Evolutionary conservation across 805 yeast genomes (phyloP).

Genomic region (Kuraishia piskuri): DNA sequence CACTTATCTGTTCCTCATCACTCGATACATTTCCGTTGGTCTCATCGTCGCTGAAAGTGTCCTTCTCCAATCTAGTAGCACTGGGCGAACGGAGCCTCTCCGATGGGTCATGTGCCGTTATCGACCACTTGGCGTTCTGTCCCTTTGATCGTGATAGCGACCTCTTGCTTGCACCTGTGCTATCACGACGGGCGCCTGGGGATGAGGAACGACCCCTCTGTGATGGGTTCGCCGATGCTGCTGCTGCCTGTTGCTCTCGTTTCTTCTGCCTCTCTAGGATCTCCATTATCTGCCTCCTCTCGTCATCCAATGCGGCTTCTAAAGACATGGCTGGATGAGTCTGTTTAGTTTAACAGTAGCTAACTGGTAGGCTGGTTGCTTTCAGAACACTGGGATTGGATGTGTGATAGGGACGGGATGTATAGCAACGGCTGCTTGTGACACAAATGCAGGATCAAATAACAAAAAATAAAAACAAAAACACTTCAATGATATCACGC

Average conservation of each 20-base stretch:
- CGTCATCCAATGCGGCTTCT: constrained; percentile 25
- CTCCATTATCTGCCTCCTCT: constrained; percentile 20
- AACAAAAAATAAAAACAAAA: neutral
- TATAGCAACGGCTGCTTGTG: neutral
- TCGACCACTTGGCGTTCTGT: constrained; percentile 42
- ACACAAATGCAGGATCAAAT: neutral
- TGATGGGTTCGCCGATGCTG: constrained; percentile 8
- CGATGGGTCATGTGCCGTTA: constrained; percentile 67
- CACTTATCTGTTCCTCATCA: constrained; percentile 56
- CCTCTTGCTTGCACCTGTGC: constrained; percentile 13
- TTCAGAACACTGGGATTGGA: neutral
- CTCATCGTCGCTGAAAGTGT: constrained; percentile 8
- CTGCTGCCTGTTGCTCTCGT: constrained; percentile 13
- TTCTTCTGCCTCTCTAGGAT: constrained; percentile 19
- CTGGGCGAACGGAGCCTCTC: constrained; percentile 36
- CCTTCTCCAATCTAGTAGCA: constrained; percentile 9
- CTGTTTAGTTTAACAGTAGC: neutral
- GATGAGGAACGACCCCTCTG: constrained; percentile 12
- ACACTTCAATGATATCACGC: no score
- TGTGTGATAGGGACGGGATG: neutral
- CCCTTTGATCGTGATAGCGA: constrained; percentile 11
- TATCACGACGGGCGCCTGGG: constrained; percentile 8
- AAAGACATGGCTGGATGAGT: constrained; percentile 16
- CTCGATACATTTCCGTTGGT: constrained; percentile 19
- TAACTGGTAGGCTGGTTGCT: neutral